phyloP scores from a whole-genome alignment of 2,329 filamentous ascomycete species.

The Fusarium falciforme region DNA sequence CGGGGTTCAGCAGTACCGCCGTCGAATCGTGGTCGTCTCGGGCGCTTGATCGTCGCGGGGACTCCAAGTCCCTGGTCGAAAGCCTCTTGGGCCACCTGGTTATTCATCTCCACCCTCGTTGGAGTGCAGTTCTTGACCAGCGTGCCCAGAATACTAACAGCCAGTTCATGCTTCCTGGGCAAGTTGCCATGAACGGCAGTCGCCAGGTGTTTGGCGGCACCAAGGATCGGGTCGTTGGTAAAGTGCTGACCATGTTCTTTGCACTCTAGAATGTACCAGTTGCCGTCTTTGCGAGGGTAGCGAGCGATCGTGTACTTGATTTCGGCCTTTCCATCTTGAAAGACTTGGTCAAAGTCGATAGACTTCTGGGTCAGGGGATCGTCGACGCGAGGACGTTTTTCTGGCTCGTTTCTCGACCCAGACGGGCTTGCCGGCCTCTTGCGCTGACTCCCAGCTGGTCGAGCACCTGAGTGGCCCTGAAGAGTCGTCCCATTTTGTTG shows the following conservation, averaged over 20 bases:
- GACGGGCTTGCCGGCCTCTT: background rate
- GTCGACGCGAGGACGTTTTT: background rate
- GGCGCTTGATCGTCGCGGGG: background rate
- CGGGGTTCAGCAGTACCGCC: background rate
- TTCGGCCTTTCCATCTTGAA: conserved; percentile 7
- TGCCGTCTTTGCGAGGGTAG: background rate
- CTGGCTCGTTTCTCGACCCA: background rate
- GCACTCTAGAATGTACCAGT: conserved; percentile 27
- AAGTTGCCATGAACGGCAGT: background rate
- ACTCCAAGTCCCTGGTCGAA: background rate
- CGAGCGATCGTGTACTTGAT: conserved; percentile 1
- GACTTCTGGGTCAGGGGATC: background rate
- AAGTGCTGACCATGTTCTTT: background rate
- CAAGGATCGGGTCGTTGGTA: background rate
- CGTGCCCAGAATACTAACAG: conserved; percentile 5
- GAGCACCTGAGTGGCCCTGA: background rate
- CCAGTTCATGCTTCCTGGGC: accelerated
- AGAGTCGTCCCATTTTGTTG: background rate
- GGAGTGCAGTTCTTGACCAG: conserved; percentile 4
- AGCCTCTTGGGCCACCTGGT: background rate
- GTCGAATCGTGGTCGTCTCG: background rate
- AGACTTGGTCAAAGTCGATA: conserved; percentile 15
- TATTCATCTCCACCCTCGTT: background rate
- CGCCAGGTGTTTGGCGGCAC: conserved; percentile 2
- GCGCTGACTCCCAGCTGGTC: background rate